These are phyloP conservation scores for Citrus hindsii DNA, from an alignment of 345 rosid genomes.

Conservation along the genomic window DNA sequence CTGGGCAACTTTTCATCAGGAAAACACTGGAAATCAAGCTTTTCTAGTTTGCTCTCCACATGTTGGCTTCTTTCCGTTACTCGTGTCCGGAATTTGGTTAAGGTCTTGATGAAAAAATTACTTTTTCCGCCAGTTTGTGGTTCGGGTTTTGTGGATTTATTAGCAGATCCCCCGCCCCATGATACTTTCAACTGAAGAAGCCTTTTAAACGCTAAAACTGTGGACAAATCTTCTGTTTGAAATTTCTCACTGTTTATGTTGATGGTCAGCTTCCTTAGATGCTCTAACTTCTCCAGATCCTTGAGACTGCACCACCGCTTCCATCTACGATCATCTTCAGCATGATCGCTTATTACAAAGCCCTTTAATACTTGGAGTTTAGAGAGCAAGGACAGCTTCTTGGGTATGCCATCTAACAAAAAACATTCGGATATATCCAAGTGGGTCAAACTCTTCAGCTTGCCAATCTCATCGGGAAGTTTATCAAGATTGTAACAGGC, in stretches of 20 bases:
- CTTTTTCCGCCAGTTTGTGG: background rate
- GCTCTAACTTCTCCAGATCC: conserved; percentile 10
- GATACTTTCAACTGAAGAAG: background rate
- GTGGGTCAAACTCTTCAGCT: conserved; percentile 39
- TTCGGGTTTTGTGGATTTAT: background rate
- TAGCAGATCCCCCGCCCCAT: background rate
- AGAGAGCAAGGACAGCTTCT: conserved; percentile 28
- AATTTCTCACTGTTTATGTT: background rate
- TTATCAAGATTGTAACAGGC: conserved; percentile 48
- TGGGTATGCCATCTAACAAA: conserved; percentile 48
- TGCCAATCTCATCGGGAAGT: conserved; percentile 42
- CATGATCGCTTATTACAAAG: conserved; percentile 40
- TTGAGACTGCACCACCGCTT: conserved; percentile 14
- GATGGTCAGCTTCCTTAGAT: conserved; percentile 26
- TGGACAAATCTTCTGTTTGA: background rate
- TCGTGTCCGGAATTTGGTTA: background rate
- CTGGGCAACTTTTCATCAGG: conserved; percentile 2
- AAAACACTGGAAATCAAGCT: conserved; percentile 24
- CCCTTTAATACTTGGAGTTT: conserved; percentile 60
- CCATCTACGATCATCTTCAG: background rate
- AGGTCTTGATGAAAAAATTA: background rate
- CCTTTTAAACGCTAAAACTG: background rate
- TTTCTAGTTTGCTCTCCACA: conserved; percentile 11
- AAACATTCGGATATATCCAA: conserved; percentile 55
- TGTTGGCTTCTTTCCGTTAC: too few relatives aligned